Evolutionary conservation across 2,329 filamentous ascomycete species (phyloP).

Genomic region (Cladosporium austrohemisphaericum): DNA sequence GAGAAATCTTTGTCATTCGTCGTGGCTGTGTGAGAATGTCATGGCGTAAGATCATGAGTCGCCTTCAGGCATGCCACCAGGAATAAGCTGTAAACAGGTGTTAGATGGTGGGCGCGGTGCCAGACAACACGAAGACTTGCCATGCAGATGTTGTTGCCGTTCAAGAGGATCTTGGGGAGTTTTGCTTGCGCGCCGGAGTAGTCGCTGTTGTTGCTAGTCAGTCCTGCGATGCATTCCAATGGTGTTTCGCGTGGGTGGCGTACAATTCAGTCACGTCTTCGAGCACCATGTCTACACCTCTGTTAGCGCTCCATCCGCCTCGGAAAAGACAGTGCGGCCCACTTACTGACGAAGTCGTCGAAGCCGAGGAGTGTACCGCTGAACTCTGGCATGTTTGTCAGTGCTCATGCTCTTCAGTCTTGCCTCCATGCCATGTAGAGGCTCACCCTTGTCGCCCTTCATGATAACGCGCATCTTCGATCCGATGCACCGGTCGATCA

Average conservation of each 20-base stretch:
- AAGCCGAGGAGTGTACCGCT: constrained; percentile 91
- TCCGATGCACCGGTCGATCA: constrained; percentile 98
- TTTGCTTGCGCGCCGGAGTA: constrained; percentile 85
- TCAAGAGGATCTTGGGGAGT: constrained; percentile 88
- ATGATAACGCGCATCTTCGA: constrained; percentile 98
- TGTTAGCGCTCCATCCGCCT: neutral
- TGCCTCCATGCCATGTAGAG: constrained; percentile 9
- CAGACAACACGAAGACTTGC: constrained; percentile 48
- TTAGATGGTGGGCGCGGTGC: neutral
- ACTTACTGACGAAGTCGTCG: constrained; percentile 99
- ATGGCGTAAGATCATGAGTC: constrained; percentile 12
- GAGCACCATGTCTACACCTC: constrained; percentile 83
- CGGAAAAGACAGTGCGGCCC: constrained; percentile 6
- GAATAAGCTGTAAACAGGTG: constrained; percentile 21
- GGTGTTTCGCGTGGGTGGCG: constrained; percentile 50
- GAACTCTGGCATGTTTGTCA: constrained; percentile 64
- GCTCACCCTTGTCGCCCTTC: constrained; percentile 93
- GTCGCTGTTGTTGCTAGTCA: constrained; percentile 57
- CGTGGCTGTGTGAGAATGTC: neutral
- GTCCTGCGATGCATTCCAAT: too few species aligned
- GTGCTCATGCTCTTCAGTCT: constrained; percentile 11
- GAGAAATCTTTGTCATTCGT: neutral
- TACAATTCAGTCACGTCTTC: constrained; percentile 88
- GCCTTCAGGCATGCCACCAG: constrained; percentile 24
- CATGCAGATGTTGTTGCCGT: constrained; percentile 99